Percentiles rank a stretch among this genome's conserved stretches.
These are phyloP conservation scores for Cladochytrium replicatum DNA, from an alignment of 192 early-diverging fungal species.

Conservation along the genomic window DNA sequence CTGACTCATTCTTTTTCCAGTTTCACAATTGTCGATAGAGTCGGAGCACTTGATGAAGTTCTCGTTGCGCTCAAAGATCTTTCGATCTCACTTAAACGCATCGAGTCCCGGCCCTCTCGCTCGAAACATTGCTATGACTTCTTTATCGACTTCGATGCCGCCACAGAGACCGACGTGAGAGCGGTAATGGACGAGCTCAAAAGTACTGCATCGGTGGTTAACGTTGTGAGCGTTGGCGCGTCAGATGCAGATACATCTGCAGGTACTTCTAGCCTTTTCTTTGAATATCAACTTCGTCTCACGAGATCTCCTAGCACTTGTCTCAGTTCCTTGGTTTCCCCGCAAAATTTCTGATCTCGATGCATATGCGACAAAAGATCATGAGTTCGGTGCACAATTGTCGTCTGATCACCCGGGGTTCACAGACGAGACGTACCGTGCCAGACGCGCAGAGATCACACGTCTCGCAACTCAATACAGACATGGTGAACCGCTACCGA, in stretches of 20 bases:
- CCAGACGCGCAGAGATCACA: slow-evolving; percentile 73
- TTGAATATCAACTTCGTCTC: slow-evolving; percentile 8
- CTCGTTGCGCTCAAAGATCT: slow-evolving; percentile 59
- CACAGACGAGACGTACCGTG: slow-evolving; percentile 73
- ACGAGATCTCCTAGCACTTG: too few relatives aligned
- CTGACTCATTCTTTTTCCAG: too few relatives aligned
- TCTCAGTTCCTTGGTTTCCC: slow-evolving; percentile 89
- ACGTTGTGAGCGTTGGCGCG: slow-evolving; percentile 45
- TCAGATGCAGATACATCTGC: slow-evolving; percentile 24
- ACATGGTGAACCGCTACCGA: slow-evolving; percentile 67
- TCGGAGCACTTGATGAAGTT: slow-evolving; percentile 78
- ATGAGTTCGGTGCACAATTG: slow-evolving; percentile 44
- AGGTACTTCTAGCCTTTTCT: slow-evolving; percentile 1
- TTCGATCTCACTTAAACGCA: slow-evolving; percentile 79
- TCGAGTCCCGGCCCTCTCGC: slow-evolving; percentile 85
- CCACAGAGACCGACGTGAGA: slow-evolving; percentile 46
- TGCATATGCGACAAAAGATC: slow-evolving; percentile 73
- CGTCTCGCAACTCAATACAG: slow-evolving; percentile 69
- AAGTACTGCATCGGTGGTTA: slow-evolving; percentile 58
- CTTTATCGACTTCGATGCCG: slow-evolving; percentile 80
- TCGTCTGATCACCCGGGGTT: slow-evolving; percentile 95
- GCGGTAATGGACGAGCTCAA: slow-evolving; percentile 53
- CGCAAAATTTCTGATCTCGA: slow-evolving; percentile 87
- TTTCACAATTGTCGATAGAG: slow-evolving; percentile 74
- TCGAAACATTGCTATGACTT: slow-evolving; percentile 85